Evolutionary conservation across 495 filamentous ascomycete species (phyloP), one percentile per base, ranked within the genome.

Genomic region (Opeltia flavorubescens): DNA sequence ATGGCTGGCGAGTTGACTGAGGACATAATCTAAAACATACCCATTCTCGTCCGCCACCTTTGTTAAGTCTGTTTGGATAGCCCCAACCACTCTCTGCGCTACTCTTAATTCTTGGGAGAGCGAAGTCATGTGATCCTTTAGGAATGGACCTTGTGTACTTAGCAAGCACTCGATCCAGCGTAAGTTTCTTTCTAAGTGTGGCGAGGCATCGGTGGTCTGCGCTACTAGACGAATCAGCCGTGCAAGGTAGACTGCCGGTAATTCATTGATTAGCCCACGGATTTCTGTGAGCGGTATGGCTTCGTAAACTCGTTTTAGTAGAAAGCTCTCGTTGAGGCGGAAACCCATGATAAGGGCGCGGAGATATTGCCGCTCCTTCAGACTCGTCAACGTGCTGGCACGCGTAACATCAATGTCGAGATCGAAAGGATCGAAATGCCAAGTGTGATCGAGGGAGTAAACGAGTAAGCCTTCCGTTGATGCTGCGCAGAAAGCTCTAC

Each of bases 331-430:
- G 64, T 94, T 94, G 31, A 98, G 74, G 1, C 91, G 83, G 71
- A 98, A 96, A 1, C 89, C 84, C 89, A 96, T 95, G 47, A 95
- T 81, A 2, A 98, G 67, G 1, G 91, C 91, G 63, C 87, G 94
- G 28, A 95, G 71, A 65, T 81, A 94, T 31, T 93, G 84, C 53
- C 74, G 74, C 43, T 89, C 77, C 11, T 64, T 59, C n/a, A 95
- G 69, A 7, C 84, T 80, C 8, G 76, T 70, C 1, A 94, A 65
- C 3, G 86, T 94, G 26, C 72, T 82, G 1, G 80, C 78, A 0
- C 88, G 87, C 4, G 91, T 98, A 49, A 96, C 83, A 34, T 82
- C 78, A 54, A 96, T 81, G 55, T 94, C 89, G 5, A 98, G 79
- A 60, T 98, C 93, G 59, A 93, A 94, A 2, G 91, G 91, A 61